Percentiles rank a stretch among this genome's conserved stretches.
These are phyloP conservation scores for Trichosporon coremiiforme DNA, from an alignment of 1,284 basidiomycete species.

Conservation along the genomic window DNA sequence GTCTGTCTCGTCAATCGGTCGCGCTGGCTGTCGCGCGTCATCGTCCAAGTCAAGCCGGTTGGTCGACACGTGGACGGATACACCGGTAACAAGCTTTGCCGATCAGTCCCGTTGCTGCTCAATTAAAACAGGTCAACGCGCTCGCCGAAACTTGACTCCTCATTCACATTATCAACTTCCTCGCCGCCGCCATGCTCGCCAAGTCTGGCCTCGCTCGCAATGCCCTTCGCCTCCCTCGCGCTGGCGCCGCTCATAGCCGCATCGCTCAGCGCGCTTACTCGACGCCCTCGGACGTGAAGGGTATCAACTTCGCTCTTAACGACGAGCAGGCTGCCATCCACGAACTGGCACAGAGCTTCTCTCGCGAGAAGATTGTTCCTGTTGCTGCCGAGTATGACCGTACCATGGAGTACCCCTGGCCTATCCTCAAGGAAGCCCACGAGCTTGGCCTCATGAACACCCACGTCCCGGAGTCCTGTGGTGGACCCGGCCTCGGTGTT, in stretches of 20 bases:
- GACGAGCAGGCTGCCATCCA: conserved; percentile 52
- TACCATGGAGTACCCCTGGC: conserved; percentile 61
- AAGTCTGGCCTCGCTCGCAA: conserved; percentile 12
- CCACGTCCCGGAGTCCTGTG: conserved; percentile 56
- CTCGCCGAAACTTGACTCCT: not conserved
- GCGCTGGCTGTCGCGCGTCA: not conserved
- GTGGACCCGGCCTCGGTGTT: conserved; percentile 58
- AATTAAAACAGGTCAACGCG: not conserved
- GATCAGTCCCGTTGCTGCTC: not conserved
- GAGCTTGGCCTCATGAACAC: conserved; percentile 58
- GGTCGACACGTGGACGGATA: not conserved
- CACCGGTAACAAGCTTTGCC: conserved; percentile 12
- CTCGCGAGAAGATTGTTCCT: conserved; percentile 60
- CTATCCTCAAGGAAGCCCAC: conserved; percentile 61
- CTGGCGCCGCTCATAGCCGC: not conserved
- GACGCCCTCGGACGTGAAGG: not conserved
- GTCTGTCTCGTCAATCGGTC: not conserved
- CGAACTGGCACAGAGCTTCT: conserved; percentile 60
- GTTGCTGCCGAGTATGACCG: conserved; percentile 59
- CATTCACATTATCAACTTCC: not conserved
- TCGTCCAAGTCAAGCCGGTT: not conserved
- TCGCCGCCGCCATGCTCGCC: conserved; percentile 10
- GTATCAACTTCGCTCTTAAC: conserved; percentile 42
- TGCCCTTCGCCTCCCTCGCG: not conserved
- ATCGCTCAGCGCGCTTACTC: conserved; percentile 5